Evolutionary conservation across 768 basidiomycete species (phyloP), one percentile per base, ranked within the genome.

Genomic region (Trametes coccinea): DNA sequence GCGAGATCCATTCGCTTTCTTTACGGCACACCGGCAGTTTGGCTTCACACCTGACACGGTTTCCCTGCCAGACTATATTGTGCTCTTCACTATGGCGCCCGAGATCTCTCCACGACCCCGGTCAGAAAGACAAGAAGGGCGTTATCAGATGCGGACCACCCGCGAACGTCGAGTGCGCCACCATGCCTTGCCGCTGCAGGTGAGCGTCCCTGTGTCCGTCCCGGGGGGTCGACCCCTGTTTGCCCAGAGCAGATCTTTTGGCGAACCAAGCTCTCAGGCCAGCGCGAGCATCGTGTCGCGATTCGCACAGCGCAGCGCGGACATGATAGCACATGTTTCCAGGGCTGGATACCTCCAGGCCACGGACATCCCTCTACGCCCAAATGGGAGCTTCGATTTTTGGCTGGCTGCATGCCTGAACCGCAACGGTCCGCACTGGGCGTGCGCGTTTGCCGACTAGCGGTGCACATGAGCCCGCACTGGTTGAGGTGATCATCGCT

Each of bases 401-500:
- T 49, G 56, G 56, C 56, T 50, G 33, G 48, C 5, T 13, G 47
- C 39, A 27, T 50, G 40, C 56, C 56, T 49, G 56, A 58, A 45
- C 39, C 51, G 30, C 39, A 17, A 54, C 49, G 61, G 61, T 51
- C 60, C 53, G 60, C 41, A 56, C 45, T 41, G 53, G 48, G 53
- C 48, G 49, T 43, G 60, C 50, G 60, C 54, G 54, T 55, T 61
- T 56, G 54, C 60, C 60, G 48, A 55, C 60, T 52, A 37, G 56
- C 46, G 61, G 45, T 58, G 56, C 56, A 57, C 56, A 62, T 52
- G 52, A 48, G 22, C 17, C 27, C 46, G 49, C 40, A 53, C 39
- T 58, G 45, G 55, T 41, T 46, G 51, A 51, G 61, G 56, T 43
- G 48, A 46, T 51, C 61, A 52, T 56, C 61, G 61, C 61, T 62